Percentiles rank a stretch among this genome's conserved stretches.
phyloP scores from a whole-genome alignment of 2,329 filamentous ascomycete species.

The Trichoderma citrinoviride region DNA sequence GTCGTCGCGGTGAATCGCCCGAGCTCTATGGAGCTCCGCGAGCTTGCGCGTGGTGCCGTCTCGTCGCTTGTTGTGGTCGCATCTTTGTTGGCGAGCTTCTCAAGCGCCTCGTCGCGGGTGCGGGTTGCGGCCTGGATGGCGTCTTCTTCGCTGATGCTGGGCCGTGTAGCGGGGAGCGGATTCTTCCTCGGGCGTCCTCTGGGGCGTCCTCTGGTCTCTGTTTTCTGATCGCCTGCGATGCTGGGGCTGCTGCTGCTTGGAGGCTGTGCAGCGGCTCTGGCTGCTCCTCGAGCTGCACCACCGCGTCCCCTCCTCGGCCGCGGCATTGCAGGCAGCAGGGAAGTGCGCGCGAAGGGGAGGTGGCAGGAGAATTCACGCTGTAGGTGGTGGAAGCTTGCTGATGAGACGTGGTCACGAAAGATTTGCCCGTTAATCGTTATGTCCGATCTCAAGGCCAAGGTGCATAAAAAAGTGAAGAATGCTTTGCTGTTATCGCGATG shows the following conservation, averaged over 20 bases:
- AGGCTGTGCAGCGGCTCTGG: constrained; percentile 23
- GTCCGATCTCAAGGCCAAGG: background rate
- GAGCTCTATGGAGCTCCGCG: constrained; percentile 37
- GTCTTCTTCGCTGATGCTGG: constrained; percentile 30
- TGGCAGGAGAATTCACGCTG: background rate
- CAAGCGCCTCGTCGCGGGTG: constrained; percentile 39
- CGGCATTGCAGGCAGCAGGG: constrained; percentile 28
- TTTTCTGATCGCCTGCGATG: constrained; percentile 25
- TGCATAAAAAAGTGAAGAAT: background rate
- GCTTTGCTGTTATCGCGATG: background rate
- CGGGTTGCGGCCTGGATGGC: constrained; percentile 29
- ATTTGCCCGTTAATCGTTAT: background rate
- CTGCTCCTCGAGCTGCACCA: constrained; percentile 28
- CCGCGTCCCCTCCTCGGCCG: constrained; percentile 33
- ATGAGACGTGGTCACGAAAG: background rate
- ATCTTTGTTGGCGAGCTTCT: constrained; percentile 37
- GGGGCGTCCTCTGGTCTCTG: constrained; percentile 24
- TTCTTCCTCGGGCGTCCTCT: constrained; percentile 27
- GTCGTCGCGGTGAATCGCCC: constrained; percentile 39
- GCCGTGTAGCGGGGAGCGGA: constrained; percentile 19
- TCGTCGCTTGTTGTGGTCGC: constrained; percentile 32
- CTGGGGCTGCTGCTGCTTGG: constrained; percentile 2
- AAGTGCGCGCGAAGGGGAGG: background rate
- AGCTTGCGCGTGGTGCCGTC: constrained; percentile 30
- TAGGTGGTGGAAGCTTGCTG: background rate